These are phyloP conservation scores for Gomphus bonarii DNA, from an alignment of 1,284 basidiomycete genomes.

Conservation along the genomic window DNA sequence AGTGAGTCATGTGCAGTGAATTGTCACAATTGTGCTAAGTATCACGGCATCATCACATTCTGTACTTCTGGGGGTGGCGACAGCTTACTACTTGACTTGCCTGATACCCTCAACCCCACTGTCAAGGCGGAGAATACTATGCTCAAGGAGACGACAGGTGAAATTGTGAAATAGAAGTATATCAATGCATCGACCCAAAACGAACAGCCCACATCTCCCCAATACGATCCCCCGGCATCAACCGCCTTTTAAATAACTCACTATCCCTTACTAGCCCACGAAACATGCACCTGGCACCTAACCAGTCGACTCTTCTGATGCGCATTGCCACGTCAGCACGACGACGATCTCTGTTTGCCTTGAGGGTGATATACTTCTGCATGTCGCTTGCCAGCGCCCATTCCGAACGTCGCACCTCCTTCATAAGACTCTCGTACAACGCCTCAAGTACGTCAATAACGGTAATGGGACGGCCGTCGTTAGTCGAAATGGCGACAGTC, in stretches of 20 bases:
- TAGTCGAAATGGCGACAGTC: constrained; percentile 12
- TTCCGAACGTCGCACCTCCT: constrained; percentile 13
- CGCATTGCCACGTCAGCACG: constrained; percentile 9
- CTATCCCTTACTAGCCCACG: constrained; percentile 15
- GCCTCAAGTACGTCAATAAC: constrained; percentile 15
- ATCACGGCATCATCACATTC: background rate
- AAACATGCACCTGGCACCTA: constrained; percentile 16
- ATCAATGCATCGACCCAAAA: constrained; percentile 8
- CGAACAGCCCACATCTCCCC: constrained; percentile 15
- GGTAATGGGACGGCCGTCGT: constrained; percentile 12
- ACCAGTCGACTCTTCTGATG: constrained; percentile 14
- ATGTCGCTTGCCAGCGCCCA: constrained; percentile 14
- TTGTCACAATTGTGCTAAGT: background rate
- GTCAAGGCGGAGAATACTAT: background rate
- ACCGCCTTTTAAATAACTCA: constrained; percentile 7
- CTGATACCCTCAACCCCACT: background rate
- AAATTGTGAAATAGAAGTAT: background rate
- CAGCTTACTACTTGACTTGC: background rate
- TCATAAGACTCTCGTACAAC: constrained; percentile 13
- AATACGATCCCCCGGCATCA: constrained; percentile 12
- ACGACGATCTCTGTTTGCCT: constrained; percentile 13
- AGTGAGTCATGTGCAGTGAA: background rate
- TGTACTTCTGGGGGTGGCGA: background rate
- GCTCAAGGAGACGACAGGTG: background rate
- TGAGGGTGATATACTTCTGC: constrained; percentile 10